Evolutionary conservation across 805 yeast genomes (phyloP).

Genomic region (Starmerella powellii): DNA sequence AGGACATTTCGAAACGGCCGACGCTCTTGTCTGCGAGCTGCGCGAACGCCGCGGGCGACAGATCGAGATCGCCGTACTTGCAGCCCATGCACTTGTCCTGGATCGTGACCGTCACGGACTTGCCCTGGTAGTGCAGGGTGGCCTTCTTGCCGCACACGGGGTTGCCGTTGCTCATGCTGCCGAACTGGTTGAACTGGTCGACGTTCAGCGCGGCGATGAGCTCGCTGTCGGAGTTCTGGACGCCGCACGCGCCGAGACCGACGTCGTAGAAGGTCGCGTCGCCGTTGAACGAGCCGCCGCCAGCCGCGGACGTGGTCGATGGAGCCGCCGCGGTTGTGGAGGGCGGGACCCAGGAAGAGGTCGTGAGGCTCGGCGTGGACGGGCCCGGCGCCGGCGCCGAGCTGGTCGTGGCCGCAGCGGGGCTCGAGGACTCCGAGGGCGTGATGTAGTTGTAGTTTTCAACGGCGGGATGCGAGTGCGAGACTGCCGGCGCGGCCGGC

Average conservation of each 20-base stretch:
- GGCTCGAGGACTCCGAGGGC: not conserved
- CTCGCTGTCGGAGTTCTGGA: conserved; percentile 36
- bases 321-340: conserved; percentile 12
- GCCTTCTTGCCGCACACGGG: conserved; percentile 44
- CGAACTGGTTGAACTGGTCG: conserved; percentile 30
- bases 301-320: conserved; percentile 12
- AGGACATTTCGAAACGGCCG: conserved; percentile 44
- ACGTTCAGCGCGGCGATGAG: conserved; percentile 42
- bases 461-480: conserved; percentile 3
- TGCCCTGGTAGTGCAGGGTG: conserved; percentile 36
- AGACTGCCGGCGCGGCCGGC: not conserved
- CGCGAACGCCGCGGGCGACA: conserved; percentile 49
- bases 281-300: conserved; percentile 26
- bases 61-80: conserved; percentile 39
- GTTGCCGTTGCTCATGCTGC: conserved; percentile 35
- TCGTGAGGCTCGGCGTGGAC: not conserved
- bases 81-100: conserved; percentile 51
- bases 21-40: conserved; percentile 39
- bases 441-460: conserved; percentile 4
- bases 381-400: conserved; percentile 5
- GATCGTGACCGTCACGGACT: conserved; percentile 45
- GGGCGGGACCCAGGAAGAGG: not conserved
- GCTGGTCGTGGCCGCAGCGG: not conserved
- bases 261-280: conserved; percentile 30
- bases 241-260: conserved; percentile 48